A percentile compares a stretch with the other conserved stretches of the same genome.
Evolutionary conservation across 2,329 filamentous ascomycete species (phyloP).

Genomic region (Cercospora brassicicola): DNA sequence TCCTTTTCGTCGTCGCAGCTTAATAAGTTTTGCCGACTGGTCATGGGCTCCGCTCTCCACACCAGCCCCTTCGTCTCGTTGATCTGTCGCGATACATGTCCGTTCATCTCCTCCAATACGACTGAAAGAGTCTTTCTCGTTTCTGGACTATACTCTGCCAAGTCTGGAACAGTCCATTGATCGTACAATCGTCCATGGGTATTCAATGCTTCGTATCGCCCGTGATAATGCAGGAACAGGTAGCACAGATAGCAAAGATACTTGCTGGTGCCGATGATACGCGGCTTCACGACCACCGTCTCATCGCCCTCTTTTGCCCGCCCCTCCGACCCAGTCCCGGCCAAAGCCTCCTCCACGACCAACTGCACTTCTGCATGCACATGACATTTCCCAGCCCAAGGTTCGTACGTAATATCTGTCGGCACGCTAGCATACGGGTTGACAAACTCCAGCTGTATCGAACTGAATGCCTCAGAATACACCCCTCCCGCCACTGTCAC

Average conservation of each 20-base stretch:
- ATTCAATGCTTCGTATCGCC: conserved; percentile 5
- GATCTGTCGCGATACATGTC: conserved; percentile 2
- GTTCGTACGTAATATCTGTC: conserved; percentile 17
- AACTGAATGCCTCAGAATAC: neutral
- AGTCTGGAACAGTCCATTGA: conserved; percentile 22
- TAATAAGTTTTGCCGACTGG: conserved; percentile 21
- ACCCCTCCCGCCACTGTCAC: neutral
- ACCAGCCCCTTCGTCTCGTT: neutral
- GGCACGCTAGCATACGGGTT: conserved; percentile 10
- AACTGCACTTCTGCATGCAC: conserved; percentile 22
- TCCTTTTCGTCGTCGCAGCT: neutral
- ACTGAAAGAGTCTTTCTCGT: conserved; percentile 1
- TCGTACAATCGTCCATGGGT: conserved; percentile 20
- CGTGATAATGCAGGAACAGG: conserved; percentile 16
- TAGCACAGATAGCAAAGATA: conserved; percentile 23
- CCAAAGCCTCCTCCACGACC: conserved; percentile 12
- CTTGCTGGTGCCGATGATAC: conserved; percentile 21
- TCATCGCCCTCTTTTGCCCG: neutral
- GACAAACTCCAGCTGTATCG: conserved; percentile 13
- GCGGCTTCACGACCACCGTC: neutral
- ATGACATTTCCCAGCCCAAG: conserved; percentile 19
- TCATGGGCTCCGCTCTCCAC: conserved; percentile 22
- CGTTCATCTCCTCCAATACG: conserved; percentile 8
- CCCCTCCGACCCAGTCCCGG: neutral
- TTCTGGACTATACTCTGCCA: conserved; percentile 8